Percentiles rank a stretch among this genome's conserved stretches.
These are phyloP conservation scores for Aspergillus tubingensis DNA, from an alignment of 2,329 filamentous ascomycete genomes.

Conservation along the genomic window DNA sequence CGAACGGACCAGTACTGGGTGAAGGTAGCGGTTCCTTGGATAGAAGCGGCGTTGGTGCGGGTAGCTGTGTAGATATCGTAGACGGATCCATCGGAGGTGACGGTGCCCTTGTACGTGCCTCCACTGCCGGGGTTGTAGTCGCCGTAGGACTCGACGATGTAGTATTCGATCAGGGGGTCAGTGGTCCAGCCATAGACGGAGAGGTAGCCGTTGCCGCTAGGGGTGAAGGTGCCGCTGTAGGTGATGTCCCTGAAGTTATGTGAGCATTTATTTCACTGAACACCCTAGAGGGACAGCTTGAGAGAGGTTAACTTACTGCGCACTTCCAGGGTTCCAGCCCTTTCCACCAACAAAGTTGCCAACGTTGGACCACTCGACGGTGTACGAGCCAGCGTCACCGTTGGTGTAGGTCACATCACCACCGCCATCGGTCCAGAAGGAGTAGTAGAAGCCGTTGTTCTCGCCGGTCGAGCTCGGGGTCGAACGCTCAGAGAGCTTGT, in stretches of 20 bases:
- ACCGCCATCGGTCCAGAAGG: slow-evolving; percentile 52
- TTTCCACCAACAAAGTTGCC: slow-evolving; percentile 62
- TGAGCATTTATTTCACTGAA: background rate
- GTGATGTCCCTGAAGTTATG: slow-evolving; percentile 25
- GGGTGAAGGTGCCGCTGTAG: slow-evolving; percentile 33
- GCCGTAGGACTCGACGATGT: slow-evolving; percentile 40
- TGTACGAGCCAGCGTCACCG: slow-evolving; percentile 48
- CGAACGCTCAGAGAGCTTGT: slow-evolving; percentile 17
- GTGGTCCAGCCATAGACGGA: slow-evolving; percentile 47
- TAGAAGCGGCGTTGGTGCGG: slow-evolving; percentile 43
- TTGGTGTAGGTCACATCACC: slow-evolving; percentile 51
- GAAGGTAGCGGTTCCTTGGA: slow-evolving; percentile 45
- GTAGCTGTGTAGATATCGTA: slow-evolving; percentile 43
- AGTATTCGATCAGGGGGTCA: slow-evolving; percentile 40
- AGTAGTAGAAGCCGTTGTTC: slow-evolving; percentile 52
- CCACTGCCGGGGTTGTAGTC: slow-evolving; percentile 34
- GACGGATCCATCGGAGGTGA: slow-evolving; percentile 38
- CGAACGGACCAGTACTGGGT: slow-evolving; percentile 48
- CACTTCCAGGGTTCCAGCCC: slow-evolving; percentile 58
- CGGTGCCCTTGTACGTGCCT: slow-evolving; percentile 35
- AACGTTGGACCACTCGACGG: slow-evolving; percentile 47
- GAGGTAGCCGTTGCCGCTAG: slow-evolving; percentile 37
- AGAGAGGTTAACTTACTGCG: slow-evolving; percentile 42
- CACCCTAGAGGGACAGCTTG: background rate
- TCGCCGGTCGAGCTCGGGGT: slow-evolving; percentile 33